Conservation (phyloP, 176 grass and related monocot species). For the Ananas comosus region DNA sequence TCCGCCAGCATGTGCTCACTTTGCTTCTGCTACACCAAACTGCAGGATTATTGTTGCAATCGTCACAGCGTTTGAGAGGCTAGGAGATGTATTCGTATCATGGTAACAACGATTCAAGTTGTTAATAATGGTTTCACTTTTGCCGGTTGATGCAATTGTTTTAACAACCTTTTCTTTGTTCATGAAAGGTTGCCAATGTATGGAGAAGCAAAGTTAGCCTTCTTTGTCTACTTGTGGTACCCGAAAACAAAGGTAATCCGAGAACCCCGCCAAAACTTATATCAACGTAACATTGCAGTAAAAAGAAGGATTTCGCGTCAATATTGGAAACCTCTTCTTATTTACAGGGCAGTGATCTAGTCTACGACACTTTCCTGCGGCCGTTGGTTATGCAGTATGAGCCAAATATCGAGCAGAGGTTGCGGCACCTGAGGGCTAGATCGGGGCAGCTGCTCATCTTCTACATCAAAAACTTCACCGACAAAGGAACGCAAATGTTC, state of each 20-base stretch:
- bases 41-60: slow-evolving; percentile 83
- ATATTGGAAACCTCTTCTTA: neutral
- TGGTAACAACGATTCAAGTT: slow-evolving; percentile 43
- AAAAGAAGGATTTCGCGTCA: too few relatives aligned
- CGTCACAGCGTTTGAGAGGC: slow-evolving; percentile 49
- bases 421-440: slow-evolving; percentile 52
- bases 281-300: neutral
- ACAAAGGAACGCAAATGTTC: slow-evolving; percentile 72
- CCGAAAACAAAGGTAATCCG: slow-evolving; percentile 82
- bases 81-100: slow-evolving; percentile 35
- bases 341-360: slow-evolving; percentile 68
- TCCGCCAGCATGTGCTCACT: neutral
- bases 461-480: slow-evolving; percentile 76
- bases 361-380: slow-evolving; percentile 77
- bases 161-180: slow-evolving; percentile 1
- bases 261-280: neutral
- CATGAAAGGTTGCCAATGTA: slow-evolving; percentile 85
- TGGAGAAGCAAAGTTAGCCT: slow-evolving; percentile 82
- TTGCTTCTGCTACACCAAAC: neutral
- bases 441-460: slow-evolving; percentile 70
- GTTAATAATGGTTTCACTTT: slow-evolving; percentile 1
- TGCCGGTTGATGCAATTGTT: neutral
- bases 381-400: slow-evolving; percentile 97
- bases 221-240: slow-evolving; percentile 93
- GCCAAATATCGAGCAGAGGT: slow-evolving; percentile 82